Percentiles rank a stretch among this genome's conserved stretches.
phyloP scores from a whole-genome alignment of 1,284 basidiomycete species.

The Pisolithus thermaeus region DNA sequence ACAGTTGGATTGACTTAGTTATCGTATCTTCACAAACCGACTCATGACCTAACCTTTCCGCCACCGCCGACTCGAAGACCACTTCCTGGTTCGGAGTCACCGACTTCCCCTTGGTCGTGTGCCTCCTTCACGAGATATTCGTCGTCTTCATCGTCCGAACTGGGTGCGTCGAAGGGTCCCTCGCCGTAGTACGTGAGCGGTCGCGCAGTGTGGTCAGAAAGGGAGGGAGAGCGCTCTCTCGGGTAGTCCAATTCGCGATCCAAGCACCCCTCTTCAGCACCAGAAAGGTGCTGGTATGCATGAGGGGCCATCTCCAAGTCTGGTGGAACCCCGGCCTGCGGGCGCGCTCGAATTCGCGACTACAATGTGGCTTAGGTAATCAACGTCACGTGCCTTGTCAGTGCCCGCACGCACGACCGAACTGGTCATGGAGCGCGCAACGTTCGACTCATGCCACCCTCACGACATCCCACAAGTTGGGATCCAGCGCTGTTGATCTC shows the following conservation, averaged over 20 bases:
- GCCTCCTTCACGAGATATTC: conserved; percentile 39
- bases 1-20: conserved; percentile 7
- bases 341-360: not conserved
- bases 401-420: no score
- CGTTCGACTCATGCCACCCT: conserved; percentile 15
- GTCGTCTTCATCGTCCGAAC: conserved; percentile 62
- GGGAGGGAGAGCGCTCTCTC: not conserved
- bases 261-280: conserved; percentile 14
- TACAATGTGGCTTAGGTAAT: not conserved
- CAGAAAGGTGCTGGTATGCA: conserved; percentile 23
- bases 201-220: conserved; percentile 15
- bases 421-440: no score
- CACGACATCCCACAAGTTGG: conserved; percentile 47
- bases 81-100: conserved; percentile 25
- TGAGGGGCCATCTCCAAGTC: conserved; percentile 18
- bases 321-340: not conserved
- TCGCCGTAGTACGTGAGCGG: conserved; percentile 62
- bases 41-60: conserved; percentile 26
- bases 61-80: conserved; percentile 33
- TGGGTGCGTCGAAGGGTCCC: conserved; percentile 65
- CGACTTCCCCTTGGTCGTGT: conserved; percentile 13
- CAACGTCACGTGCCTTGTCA: not conserved
- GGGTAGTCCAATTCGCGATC: conserved; percentile 1
- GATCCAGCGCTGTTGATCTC: conserved; percentile 72
- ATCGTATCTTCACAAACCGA: not conserved